Evolutionary conservation across 768 basidiomycete species (phyloP).

Genomic region (Suillus subluteus): DNA sequence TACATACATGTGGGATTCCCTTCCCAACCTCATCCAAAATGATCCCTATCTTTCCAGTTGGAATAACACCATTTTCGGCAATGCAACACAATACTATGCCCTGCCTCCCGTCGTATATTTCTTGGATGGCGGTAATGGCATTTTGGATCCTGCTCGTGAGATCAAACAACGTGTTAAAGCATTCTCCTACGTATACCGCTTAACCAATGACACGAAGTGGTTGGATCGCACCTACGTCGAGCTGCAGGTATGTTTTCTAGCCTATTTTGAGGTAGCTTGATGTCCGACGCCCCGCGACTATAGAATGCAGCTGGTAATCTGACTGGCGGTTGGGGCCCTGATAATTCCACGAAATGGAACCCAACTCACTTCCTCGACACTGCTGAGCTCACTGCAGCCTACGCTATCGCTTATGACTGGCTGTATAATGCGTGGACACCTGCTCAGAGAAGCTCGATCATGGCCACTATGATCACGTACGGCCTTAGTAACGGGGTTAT

Average conservation of each 20-base stretch:
- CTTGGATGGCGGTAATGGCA: constrained; percentile 85
- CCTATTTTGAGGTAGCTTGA: constrained; percentile 1
- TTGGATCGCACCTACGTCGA: constrained; percentile 85
- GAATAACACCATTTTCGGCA: constrained; percentile 90
- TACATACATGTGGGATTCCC: constrained; percentile 85
- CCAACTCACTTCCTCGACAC: constrained; percentile 87
- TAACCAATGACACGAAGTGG: constrained; percentile 93
- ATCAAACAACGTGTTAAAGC: constrained; percentile 93
- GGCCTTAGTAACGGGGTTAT: constrained; percentile 71
- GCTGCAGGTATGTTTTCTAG: constrained; percentile 62
- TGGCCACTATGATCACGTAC: constrained; percentile 71
- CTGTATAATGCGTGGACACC: constrained; percentile 81
- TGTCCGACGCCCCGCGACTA: neutral
- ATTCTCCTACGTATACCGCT: constrained; percentile 85
- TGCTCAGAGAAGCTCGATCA: constrained; percentile 71
- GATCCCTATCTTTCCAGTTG: constrained; percentile 88
- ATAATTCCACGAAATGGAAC: constrained; percentile 78
- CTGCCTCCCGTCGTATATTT: constrained; percentile 69
- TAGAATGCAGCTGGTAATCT: constrained; percentile 81
- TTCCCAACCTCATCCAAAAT: constrained; percentile 72
- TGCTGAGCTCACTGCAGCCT: constrained; percentile 89
- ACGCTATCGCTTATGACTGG: constrained; percentile 96
- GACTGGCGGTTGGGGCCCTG: constrained; percentile 65
- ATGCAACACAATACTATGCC: constrained; percentile 76
- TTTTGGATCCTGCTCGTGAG: constrained; percentile 87